These are phyloP conservation scores for Mentha longifolia DNA, from an alignment of 257 asterid species.

Conservation along the genomic window DNA sequence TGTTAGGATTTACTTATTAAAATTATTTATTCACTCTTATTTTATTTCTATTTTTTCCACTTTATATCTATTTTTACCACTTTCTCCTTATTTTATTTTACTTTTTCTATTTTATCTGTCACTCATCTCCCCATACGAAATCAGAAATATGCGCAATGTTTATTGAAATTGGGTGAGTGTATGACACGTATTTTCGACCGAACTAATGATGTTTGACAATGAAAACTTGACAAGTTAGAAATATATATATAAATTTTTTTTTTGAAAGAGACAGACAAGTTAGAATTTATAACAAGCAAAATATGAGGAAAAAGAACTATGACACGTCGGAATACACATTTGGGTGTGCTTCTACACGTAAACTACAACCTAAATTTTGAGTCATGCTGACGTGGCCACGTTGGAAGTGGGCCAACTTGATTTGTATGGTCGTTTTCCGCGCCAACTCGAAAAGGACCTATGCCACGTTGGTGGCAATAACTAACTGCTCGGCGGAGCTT, in stretches of 20 bases:
- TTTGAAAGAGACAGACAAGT: too few relatives aligned
- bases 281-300: background rate
- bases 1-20: too few relatives aligned
- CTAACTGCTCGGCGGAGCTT: too few relatives aligned
- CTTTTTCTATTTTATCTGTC: too few relatives aligned
- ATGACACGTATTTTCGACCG: background rate
- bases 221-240: background rate
- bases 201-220: background rate
- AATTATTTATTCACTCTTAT: too few relatives aligned
- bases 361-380: constrained; percentile 46
- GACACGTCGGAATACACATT: constrained; percentile 50
- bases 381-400: constrained; percentile 79
- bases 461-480: too few relatives aligned
- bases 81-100: too few relatives aligned
- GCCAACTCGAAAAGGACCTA: constrained; percentile 44
- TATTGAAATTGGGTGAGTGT: background rate
- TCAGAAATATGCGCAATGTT: background rate
- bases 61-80: too few relatives aligned
- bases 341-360: constrained; percentile 29
- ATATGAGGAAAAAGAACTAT: constrained; percentile 7
- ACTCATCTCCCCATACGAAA: too few relatives aligned
- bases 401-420: constrained; percentile 39
- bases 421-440: constrained; percentile 44
- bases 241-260: too few relatives aligned
- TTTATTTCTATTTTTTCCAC: too few relatives aligned